Conservation (phyloP, 108 stramenopile genomes). For the Cyclotella baltica region DNA sequence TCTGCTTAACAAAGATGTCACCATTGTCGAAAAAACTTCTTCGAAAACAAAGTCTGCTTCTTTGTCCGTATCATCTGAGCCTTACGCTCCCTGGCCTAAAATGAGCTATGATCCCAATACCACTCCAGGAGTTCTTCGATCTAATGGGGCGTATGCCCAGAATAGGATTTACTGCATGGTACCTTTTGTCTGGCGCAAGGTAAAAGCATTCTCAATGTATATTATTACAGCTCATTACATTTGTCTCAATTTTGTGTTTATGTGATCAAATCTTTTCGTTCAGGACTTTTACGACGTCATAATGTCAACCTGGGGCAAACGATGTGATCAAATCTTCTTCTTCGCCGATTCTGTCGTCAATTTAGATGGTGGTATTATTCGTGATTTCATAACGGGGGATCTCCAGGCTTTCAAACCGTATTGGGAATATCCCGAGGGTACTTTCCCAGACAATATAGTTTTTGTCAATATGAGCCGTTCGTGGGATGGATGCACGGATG, state of each 20-base stretch:
- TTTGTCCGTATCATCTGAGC: not conserved
- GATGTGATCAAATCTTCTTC: conserved; percentile 39
- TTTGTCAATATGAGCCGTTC: conserved; percentile 42
- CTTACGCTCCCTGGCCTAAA: not conserved
- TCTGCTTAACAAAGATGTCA: not conserved
- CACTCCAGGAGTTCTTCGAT: not conserved
- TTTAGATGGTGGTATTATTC: not conserved
- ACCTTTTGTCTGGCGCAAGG: conserved; percentile 12
- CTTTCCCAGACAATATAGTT: conserved; percentile 31
- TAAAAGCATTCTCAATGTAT: no score
- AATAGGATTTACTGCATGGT: conserved; percentile 23
- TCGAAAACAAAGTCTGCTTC: not conserved
- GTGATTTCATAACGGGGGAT: conserved; percentile 6
- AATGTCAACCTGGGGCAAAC: conserved; percentile 41
- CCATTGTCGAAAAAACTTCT: not conserved
- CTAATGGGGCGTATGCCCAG: not conserved
- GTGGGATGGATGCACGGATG: conserved; percentile 17
- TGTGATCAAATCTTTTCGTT: no score
- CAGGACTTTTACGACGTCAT: conserved; percentile 32
- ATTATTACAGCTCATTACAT: not conserved
- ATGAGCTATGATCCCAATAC: not conserved
- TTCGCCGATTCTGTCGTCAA: conserved; percentile 37
- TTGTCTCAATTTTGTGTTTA: no score
- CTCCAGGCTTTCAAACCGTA: not conserved
- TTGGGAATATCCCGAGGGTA: conserved; percentile 27